Evolutionary conservation across 495 filamentous ascomycete genomes (phyloP), one percentile per base, ranked within the genome.

Genomic region (Hypoxylon subgilvum): DNA sequence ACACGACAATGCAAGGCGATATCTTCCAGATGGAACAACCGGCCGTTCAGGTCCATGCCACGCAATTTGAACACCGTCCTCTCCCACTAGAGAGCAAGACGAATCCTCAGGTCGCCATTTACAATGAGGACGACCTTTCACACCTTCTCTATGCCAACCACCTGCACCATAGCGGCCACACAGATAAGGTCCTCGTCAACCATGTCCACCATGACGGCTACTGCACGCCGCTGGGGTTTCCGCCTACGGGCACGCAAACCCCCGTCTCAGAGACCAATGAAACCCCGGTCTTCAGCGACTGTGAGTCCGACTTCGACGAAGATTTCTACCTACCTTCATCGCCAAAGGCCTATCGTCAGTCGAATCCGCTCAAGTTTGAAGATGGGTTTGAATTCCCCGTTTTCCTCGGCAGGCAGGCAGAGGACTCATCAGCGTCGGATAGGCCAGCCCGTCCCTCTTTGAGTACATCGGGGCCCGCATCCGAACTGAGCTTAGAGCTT

Each of bases 91-190:
- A 58, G 18, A 46, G 35, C 41, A 32, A 57, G 12, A 8, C 25
- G n/a, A 45, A 39, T 13, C 47, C 66, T 0, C 55, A 57, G n/a
- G 79, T 80, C 48, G 64, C 76, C 35, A 70, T 82, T 51, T 67
- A 71, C 12, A 75, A 80, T 25, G 57, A 63, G n/a, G 79, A 81
- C 39, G 74, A 73, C 10, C 62, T 82, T 5, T 70, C 67, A 7
- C 67, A 70, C n/a, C 42, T 70, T 23, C 65, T 70, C 27, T 70
- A 66, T 32, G 48, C 31, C 22, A 63, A 57, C 57, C 62, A 57
- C 22, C 19, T 62, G 4, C 61, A 56, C 28, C 52, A 60, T 21
- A 36, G 64, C 5, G 57, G 60, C n/a, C 61, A 67, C 35, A 49
- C 50, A 17, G 54, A 61, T 17, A 68, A 41, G 22, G 58, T 65